Evolutionary conservation across 805 yeast species (phyloP).

Genomic region (Candida nemodendra): DNA sequence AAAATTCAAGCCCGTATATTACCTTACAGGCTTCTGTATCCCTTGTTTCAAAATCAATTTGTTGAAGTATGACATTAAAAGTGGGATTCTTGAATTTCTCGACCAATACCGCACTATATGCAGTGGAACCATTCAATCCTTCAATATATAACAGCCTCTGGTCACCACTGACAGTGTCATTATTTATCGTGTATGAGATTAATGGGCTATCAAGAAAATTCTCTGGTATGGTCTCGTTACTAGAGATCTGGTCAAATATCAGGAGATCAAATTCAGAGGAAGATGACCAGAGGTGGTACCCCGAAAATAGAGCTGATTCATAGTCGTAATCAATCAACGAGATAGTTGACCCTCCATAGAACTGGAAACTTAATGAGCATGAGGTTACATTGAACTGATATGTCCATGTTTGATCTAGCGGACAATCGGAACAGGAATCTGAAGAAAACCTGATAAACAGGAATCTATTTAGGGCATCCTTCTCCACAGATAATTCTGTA

Average conservation of each 20-base stretch:
- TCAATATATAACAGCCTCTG: slow-evolving; percentile 55
- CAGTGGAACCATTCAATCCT: slow-evolving; percentile 59
- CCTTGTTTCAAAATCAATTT: slow-evolving; percentile 57
- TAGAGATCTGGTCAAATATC: slow-evolving; percentile 36
- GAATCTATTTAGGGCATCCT: not conserved
- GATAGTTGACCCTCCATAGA: slow-evolving; percentile 60
- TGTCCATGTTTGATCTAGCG: slow-evolving; percentile 42
- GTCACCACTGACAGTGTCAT: slow-evolving; percentile 9
- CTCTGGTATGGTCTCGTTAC: slow-evolving; percentile 51
- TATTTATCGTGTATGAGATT: slow-evolving; percentile 42
- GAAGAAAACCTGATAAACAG: slow-evolving; percentile 19
- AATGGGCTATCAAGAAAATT: slow-evolving; percentile 53
- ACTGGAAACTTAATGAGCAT: slow-evolving; percentile 59
- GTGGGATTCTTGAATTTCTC: slow-evolving; percentile 39
- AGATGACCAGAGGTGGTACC: slow-evolving; percentile 3
- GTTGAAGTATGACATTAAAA: slow-evolving; percentile 66
- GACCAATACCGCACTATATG: slow-evolving; percentile 64
- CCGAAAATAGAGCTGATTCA: slow-evolving; percentile 54
- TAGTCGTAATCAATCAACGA: slow-evolving; percentile 67
- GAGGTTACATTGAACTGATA: slow-evolving; percentile 66
- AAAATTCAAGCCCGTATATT: slow-evolving; percentile 72
- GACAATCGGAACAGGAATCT: slow-evolving; percentile 22
- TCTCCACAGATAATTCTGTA: not conserved
- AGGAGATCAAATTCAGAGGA: slow-evolving; percentile 6
- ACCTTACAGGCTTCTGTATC: slow-evolving; percentile 62